Evolutionary conservation across 208 protist genomes (phyloP).

Genomic region (Crithidia mellificae): DNA sequence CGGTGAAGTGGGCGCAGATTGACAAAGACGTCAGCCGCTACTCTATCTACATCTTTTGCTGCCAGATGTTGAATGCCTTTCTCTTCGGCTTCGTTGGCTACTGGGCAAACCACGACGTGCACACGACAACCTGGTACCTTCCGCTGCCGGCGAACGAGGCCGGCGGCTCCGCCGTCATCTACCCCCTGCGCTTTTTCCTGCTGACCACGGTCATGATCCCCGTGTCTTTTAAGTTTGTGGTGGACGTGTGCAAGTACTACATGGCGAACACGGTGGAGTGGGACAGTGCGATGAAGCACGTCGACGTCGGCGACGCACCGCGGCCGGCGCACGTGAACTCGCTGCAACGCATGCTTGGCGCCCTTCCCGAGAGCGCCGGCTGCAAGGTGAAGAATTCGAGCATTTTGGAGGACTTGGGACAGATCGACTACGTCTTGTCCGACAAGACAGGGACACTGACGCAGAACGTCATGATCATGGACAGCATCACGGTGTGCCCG

Average conservation of each 20-base stretch:
- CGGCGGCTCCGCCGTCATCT: constrained; percentile 62
- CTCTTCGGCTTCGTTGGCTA: constrained; percentile 86
- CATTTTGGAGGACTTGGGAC: constrained; percentile 94
- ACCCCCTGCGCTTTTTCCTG: constrained; percentile 93
- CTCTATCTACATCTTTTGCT: constrained; percentile 87
- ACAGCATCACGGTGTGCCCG: constrained; percentile 49
- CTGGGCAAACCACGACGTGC: constrained; percentile 43
- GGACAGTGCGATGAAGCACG: constrained; percentile 89
- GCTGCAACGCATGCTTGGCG: constrained; percentile 4
- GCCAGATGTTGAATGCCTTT: constrained; percentile 80
- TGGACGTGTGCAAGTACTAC: constrained; percentile 95
- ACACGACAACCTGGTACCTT: constrained; percentile 74
- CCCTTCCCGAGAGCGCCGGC: constrained; percentile 18
- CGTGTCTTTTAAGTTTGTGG: constrained; percentile 95
- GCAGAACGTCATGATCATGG: constrained; percentile 93
- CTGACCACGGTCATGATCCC: constrained; percentile 97
- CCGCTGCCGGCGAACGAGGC: constrained; percentile 39
- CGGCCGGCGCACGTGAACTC: constrained; percentile 9
- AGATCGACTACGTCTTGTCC: constrained; percentile 93
- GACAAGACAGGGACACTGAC: constrained; percentile 97
- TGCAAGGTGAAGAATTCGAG: constrained; percentile 87
- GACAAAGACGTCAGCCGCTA: constrained; percentile 88
- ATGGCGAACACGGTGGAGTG: constrained; percentile 91
- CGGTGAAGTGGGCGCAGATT: constrained; percentile 93
- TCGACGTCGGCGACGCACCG: constrained; percentile 3